Base-by-base conservation (phyloP, 441 rosid species). In the Pelargonium myrrhifolium region DNA sequence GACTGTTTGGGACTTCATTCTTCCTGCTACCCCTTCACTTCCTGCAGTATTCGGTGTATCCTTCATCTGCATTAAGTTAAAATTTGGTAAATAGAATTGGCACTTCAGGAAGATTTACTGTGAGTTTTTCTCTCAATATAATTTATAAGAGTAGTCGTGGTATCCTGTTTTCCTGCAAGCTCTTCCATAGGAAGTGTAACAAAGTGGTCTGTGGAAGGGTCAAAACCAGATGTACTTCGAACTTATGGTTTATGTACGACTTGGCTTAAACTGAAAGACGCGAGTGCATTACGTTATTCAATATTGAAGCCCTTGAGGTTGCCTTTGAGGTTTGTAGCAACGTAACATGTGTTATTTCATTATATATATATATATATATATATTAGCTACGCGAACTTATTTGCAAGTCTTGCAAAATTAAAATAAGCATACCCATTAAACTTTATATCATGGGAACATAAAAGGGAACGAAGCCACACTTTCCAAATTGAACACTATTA, bases 41-140 rank as follows among this genome's bases (percentile, higher is more conserved):
- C 96, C 96, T 67, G 89, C 98, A 63, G 97, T 93, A 72, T 85
- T 90, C 83, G 97, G 96, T 75, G 95, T 89, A 88, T 88, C 94
- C 92, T 84, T n/a, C 47, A 69, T 64, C 51, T 12, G 24, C 14
- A 22, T 55, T 55, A 18, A 56, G 10, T 56, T 56, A 4, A 56
- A 20, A 28, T 20, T 56, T 4, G 1, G 28, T 6, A 56, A 17
- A 56, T 35, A 35, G 9, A 35, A 35, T 35, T 35, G 39, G 39
- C 39, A 35, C 39, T 35, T 35, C 7, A 35, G 26, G 9, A 56
- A 20, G 26, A 56, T 56, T 2, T 56, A 20, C 5, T 20, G 61
- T 7, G 61, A 56, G 28, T 56, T 56, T 18, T 56, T 9, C 26
- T 56, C 11, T 22, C 61, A 18, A 20, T 24, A 56, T 20, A 56